phyloP scores from a whole-genome alignment of 1,284 basidiomycete genomes.

The Ceratobasidium papillatum region DNA sequence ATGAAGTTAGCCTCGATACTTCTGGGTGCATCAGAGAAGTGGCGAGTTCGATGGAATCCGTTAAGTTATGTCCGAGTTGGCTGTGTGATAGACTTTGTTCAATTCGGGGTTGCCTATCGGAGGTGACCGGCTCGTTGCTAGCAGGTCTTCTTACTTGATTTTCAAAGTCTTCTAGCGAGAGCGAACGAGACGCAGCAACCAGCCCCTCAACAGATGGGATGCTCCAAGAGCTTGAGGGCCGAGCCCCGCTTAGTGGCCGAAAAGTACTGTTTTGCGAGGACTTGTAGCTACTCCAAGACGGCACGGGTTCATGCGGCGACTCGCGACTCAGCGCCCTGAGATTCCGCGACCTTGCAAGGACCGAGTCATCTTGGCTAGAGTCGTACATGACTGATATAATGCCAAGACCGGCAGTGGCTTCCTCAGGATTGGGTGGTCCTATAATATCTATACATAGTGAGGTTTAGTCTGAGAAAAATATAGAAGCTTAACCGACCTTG shows the following conservation, averaged over 20 bases:
- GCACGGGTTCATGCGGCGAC: background rate
- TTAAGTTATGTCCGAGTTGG: background rate
- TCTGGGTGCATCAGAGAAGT: background rate
- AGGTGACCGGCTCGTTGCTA: background rate
- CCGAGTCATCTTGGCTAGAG: slow-evolving; percentile 13
- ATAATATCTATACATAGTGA: background rate
- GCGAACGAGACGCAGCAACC: slow-evolving; percentile 29
- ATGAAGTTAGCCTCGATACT: slow-evolving; percentile 15
- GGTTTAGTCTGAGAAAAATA: background rate
- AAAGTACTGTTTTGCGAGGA: background rate
- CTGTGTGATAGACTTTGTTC: background rate
- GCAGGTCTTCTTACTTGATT: background rate
- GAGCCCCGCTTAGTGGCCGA: slow-evolving; percentile 16
- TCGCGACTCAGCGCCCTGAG: background rate
- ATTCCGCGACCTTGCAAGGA: background rate
- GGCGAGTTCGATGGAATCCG: slow-evolving; percentile 1
- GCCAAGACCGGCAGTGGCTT: background rate
- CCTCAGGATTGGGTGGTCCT: background rate
- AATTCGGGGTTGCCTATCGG: background rate
- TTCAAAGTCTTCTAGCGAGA: slow-evolving; percentile 35
- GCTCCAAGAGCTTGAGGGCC: slow-evolving; percentile 26
- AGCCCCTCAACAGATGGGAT: slow-evolving; percentile 10
- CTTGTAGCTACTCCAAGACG: slow-evolving; percentile 26
- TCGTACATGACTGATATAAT: slow-evolving; percentile 18
- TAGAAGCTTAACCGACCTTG: background rate